A percentile compares a stretch with the other conserved stretches of the same genome.
Conservation (phyloP, 257 asterid genomes). For the Agastache rugosa region DNA sequence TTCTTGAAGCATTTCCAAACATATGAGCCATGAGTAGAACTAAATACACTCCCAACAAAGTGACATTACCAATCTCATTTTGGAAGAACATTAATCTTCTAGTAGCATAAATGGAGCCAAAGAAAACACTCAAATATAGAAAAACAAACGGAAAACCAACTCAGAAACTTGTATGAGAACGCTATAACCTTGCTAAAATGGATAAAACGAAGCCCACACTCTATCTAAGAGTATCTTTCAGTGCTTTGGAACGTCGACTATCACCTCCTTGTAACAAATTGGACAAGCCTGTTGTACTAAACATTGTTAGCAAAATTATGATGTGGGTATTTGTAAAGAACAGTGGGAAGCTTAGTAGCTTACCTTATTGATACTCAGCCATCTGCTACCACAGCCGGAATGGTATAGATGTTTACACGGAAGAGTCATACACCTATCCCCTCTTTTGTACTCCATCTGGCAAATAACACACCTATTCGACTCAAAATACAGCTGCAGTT, state of each 20-base stretch:
- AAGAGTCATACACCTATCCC: slow-evolving; percentile 74
- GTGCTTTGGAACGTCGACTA: slow-evolving; percentile 50
- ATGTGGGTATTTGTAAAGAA: not conserved
- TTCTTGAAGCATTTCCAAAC: not conserved
- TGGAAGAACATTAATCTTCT: not conserved
- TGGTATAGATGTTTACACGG: slow-evolving; percentile 96
- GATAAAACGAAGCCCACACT: slow-evolving; percentile 37
- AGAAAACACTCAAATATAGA: not conserved
- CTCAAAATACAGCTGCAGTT: slow-evolving; percentile 22
- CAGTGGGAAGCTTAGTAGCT: slow-evolving; percentile 33
- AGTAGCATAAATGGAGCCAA: not conserved
- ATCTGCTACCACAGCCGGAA: slow-evolving; percentile 78
- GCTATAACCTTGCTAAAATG: slow-evolving; percentile 38
- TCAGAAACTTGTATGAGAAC: slow-evolving; percentile 12
- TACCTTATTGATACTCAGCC: slow-evolving; percentile 94
- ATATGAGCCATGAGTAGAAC: not conserved
- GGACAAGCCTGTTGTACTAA: slow-evolving; percentile 75
- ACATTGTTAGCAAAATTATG: slow-evolving; percentile 30
- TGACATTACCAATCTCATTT: not conserved
- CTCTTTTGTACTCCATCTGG: slow-evolving; percentile 97
- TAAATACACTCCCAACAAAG: not conserved
- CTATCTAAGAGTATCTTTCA: slow-evolving; percentile 37
- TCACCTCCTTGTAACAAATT: slow-evolving; percentile 84
- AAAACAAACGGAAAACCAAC: not conserved
- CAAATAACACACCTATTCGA: slow-evolving; percentile 86